Percentiles rank a stretch among this genome's conserved stretches.
Conservation (phyloP, 2,329 filamentous ascomycete genomes). For the Ophiostoma quercus region DNA sequence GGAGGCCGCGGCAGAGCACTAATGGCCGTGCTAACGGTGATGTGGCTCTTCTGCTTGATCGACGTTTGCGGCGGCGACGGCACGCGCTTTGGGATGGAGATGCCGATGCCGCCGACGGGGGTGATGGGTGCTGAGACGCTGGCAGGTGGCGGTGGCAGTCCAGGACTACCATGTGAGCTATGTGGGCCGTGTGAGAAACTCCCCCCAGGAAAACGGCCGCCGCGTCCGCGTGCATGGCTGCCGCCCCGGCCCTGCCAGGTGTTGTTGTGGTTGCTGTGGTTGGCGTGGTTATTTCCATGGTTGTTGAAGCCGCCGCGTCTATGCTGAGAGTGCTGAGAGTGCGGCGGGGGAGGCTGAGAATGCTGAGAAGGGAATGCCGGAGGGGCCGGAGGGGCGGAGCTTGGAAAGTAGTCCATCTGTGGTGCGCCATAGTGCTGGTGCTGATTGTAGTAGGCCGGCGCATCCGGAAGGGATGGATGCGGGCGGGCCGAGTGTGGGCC, state of each 20-base stretch:
- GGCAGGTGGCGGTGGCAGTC: neutral
- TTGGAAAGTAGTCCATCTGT: slow-evolving; percentile 21
- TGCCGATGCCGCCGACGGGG: neutral
- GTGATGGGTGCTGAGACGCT: neutral
- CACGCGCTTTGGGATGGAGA: neutral
- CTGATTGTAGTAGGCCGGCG: slow-evolving; percentile 23
- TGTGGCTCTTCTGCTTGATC: slow-evolving; percentile 9
- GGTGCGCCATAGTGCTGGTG: slow-evolving; percentile 24
- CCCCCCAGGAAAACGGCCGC: slow-evolving; percentile 15
- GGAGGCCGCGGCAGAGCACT: slow-evolving; percentile 18
- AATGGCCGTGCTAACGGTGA: neutral
- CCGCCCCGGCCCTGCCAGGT: slow-evolving; percentile 8
- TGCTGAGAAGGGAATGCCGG: too few relatives aligned
- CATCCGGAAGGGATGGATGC: slow-evolving; percentile 10
- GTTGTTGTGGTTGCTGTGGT: neutral
- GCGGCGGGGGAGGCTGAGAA: slow-evolving; percentile 20
- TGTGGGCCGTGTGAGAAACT: neutral
- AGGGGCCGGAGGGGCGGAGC: slow-evolving; percentile 23
- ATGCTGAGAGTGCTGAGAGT: neutral
- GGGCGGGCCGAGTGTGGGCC: slow-evolving; percentile 1
- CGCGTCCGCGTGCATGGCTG: slow-evolving; percentile 19
- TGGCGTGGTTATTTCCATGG: neutral
- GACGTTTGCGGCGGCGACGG: slow-evolving; percentile 15
- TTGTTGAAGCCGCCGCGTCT: neutral
- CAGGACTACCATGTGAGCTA: neutral